These are phyloP conservation scores for Lumnitzera littorea DNA, from an alignment of 345 rosid species.

Conservation along the genomic window DNA sequence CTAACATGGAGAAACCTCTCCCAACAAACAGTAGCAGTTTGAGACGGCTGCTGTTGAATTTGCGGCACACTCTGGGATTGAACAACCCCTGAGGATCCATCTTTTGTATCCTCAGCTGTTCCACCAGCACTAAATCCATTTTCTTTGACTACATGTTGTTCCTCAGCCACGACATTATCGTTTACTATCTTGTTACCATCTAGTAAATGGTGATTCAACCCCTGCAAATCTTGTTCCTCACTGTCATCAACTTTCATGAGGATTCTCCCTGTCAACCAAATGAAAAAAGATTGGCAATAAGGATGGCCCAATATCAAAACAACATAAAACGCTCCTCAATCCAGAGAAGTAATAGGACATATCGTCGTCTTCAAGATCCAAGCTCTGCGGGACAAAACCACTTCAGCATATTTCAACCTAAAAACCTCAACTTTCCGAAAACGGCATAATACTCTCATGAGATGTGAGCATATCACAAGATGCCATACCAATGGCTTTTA, in stretches of 20 bases:
- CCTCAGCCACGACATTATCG: constrained; percentile 27
- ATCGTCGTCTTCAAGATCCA: not conserved
- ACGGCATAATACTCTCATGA: too few relatives aligned
- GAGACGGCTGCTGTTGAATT: constrained; percentile 37
- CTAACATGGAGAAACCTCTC: constrained; percentile 71
- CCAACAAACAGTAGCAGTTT: constrained; percentile 39
- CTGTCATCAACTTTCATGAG: constrained; percentile 11
- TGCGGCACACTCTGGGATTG: constrained; percentile 22
- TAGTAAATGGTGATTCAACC: constrained; percentile 23
- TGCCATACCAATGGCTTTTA: too few relatives aligned
- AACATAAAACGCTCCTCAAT: not conserved
- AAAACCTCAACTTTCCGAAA: too few relatives aligned
- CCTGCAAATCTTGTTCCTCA: constrained; percentile 5
- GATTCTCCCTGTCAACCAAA: constrained; percentile 34
- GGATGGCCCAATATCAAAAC: constrained; percentile 7
- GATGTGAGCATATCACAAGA: too few relatives aligned
- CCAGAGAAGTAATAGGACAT: constrained; percentile 1
- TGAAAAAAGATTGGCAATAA: constrained; percentile 23
- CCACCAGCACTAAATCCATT: constrained; percentile 32
- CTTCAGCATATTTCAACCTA: too few relatives aligned
- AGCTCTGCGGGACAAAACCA: constrained; percentile 2
- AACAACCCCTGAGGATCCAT: constrained; percentile 18
- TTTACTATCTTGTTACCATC: constrained; percentile 31
- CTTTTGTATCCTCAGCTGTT: constrained; percentile 20
- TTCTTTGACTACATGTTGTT: constrained; percentile 39